A percentile compares a stretch with the other conserved stretches of the same genome.
Evolutionary conservation across 2,329 filamentous ascomycete species (phyloP).

Genomic region (Aspergillus sojae): DNA sequence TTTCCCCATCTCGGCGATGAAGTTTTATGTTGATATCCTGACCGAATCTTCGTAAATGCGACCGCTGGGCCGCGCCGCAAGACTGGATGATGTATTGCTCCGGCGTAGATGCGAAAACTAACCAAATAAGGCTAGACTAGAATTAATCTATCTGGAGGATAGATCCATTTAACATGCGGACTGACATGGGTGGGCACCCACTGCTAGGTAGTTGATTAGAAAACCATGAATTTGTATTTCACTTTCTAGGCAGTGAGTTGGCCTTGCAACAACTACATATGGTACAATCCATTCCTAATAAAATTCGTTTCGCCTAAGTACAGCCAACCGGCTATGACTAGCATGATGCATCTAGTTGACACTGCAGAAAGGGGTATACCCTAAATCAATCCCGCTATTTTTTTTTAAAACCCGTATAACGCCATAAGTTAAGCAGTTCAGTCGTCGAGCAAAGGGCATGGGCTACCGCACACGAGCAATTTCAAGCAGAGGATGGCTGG

Average conservation of each 20-base stretch:
- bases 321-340: background rate
- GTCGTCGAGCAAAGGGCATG: background rate
- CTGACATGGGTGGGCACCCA: no score
- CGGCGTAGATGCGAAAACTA: background rate
- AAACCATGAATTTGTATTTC: background rate
- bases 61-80: background rate
- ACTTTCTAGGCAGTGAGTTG: background rate
- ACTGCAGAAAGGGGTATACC: slow-evolving; percentile 2
- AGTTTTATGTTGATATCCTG: slow-evolving; percentile 1
- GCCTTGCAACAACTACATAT: slow-evolving; percentile 7
- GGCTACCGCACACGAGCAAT: background rate
- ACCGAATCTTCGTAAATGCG: background rate
- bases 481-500: slow-evolving; percentile 33
- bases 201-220: background rate
- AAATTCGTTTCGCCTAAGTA: background rate
- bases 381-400: slow-evolving; percentile 1
- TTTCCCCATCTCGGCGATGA: slow-evolving; percentile 29
- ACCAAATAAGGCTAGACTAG: background rate
- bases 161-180: no score
- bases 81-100: slow-evolving; percentile 21
- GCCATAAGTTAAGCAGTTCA: background rate
- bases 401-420: background rate
- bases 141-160: background rate
- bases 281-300: background rate
- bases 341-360: background rate